Conservation (phyloP, 441 rosid genomes). For the Populus hybrid region DNA sequence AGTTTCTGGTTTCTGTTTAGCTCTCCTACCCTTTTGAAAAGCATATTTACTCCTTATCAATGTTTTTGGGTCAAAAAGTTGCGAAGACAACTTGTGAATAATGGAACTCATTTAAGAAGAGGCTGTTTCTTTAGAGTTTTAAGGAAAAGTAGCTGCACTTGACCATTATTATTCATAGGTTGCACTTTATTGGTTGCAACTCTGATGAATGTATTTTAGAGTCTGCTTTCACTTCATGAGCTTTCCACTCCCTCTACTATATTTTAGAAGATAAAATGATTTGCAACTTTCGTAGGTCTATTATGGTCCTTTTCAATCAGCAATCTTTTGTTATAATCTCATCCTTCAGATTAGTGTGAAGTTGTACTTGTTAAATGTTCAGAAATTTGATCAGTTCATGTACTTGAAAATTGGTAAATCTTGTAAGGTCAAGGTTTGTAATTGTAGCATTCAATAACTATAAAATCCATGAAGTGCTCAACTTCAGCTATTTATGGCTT, state of each 20-base stretch:
- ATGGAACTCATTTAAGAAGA: not conserved
- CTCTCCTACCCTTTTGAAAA: conserved; percentile 1
- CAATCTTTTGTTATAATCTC: not conserved
- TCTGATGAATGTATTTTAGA: not conserved
- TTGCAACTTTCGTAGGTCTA: not conserved
- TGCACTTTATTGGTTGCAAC: not conserved
- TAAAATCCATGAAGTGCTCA: not conserved
- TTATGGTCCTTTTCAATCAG: not conserved
- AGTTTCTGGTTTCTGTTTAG: conserved; percentile 19
- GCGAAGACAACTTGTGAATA: not conserved
- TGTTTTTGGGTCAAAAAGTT: not conserved
- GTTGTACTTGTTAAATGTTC: not conserved
- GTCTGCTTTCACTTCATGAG: not conserved
- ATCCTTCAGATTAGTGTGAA: not conserved
- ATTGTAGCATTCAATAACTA: no score
- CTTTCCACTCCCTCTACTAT: not conserved
- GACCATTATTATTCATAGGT: not conserved
- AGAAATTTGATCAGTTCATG: not conserved
- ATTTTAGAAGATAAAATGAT: not conserved
- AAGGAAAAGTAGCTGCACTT: not conserved
- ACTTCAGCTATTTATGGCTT: not conserved
- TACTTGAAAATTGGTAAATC: not conserved
- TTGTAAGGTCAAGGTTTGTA: not conserved
- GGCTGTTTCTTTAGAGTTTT: not conserved
- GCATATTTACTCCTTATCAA: not conserved